These are phyloP conservation scores for Rhodotorula diobovata DNA, from an alignment of 768 basidiomycete species.

Conservation along the genomic window DNA sequence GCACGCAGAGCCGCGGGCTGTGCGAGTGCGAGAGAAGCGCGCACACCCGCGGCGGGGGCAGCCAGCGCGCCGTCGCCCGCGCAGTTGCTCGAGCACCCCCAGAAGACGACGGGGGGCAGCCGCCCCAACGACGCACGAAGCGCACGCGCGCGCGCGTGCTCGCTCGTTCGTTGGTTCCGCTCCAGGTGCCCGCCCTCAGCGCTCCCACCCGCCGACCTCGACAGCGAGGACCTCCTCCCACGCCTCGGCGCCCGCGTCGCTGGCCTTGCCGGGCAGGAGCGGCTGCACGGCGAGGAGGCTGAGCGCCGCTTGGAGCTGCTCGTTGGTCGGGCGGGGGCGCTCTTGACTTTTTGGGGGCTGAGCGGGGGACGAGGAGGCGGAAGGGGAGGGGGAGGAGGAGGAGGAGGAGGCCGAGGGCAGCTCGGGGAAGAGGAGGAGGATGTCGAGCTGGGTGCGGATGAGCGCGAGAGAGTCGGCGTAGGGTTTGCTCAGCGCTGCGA, in stretches of 20 bases:
- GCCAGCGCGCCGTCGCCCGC: no score
- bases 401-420: conserved; percentile 1
- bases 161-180: no score
- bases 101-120: no score
- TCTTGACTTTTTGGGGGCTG: background rate
- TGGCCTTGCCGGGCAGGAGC: conserved; percentile 28
- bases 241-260: conserved; percentile 22
- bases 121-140: no score
- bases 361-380: background rate
- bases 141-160: background rate
- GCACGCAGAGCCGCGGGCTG: no score
- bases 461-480: conserved; percentile 34
- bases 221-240: conserved; percentile 35
- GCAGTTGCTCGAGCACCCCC: no score
- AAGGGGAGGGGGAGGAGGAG: background rate
- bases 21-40: no score
- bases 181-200: background rate
- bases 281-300: conserved; percentile 31
- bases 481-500: conserved; percentile 11
- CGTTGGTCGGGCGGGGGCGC: conserved; percentile 18
- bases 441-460: conserved; percentile 30
- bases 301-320: conserved; percentile 33
- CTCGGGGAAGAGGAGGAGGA: conserved; percentile 29
- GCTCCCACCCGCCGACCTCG: conserved; percentile 37
- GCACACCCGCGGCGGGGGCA: no score